phyloP scores from a whole-genome alignment of 371 early-diverging fungal genomes.

The Mucor circinelloides region DNA sequence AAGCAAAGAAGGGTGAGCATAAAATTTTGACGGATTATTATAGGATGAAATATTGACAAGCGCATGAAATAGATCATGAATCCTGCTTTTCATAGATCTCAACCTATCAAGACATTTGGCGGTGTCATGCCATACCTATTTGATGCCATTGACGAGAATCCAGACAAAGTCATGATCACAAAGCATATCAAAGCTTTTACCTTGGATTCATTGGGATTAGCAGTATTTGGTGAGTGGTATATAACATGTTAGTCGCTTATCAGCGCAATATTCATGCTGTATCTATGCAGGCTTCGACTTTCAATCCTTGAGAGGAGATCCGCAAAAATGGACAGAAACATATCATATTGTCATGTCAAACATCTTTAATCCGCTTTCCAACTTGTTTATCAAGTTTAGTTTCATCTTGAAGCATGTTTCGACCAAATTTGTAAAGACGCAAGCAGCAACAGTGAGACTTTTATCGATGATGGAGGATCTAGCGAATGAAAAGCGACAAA shows the following conservation, averaged over 20 bases:
- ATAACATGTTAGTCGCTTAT: not conserved
- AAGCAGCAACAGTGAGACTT: constrained; percentile 6
- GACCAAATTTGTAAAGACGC: constrained; percentile 3
- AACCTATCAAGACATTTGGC: constrained; percentile 37
- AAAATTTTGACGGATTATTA: not conserved
- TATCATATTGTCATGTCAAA: constrained; percentile 21
- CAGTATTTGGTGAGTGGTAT: constrained; percentile 33
- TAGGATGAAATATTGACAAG: not conserved
- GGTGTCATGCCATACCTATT: constrained; percentile 19
- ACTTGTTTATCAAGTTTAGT: constrained; percentile 9
- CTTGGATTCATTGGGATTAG: constrained; percentile 37
- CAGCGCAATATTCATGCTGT: not conserved
- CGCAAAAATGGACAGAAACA: constrained; percentile 32
- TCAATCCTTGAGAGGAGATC: constrained; percentile 25
- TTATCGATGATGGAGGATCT: constrained; percentile 14
- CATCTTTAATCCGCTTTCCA: constrained; percentile 11
- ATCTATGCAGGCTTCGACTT: constrained; percentile 38
- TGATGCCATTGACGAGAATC: constrained; percentile 21
- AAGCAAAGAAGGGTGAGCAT: constrained; percentile 33
- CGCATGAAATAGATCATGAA: constrained; percentile 27
- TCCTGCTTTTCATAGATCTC: constrained; percentile 40
- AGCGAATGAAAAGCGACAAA: constrained; percentile 9
- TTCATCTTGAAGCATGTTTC: constrained; percentile 4
- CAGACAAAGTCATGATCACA: constrained; percentile 7
- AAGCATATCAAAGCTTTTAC: constrained; percentile 28